Conservation (phyloP, 108 stramenopile species). For the Stephanodiscus minutulus region DNA sequence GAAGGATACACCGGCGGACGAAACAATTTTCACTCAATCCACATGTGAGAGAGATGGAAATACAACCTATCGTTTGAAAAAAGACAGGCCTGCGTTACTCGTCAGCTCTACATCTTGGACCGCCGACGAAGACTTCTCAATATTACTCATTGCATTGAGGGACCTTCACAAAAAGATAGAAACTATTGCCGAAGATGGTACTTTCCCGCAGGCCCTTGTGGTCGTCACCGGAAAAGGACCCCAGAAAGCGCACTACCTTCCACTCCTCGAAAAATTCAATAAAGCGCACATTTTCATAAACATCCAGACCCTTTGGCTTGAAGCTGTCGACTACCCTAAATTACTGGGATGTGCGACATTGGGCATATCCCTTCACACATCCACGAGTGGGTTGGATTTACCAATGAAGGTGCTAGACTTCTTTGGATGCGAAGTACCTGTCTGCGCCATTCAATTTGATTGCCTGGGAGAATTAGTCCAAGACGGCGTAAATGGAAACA, state of each 20-base stretch:
- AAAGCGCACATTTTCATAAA: constrained; percentile 16
- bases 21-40: constrained; percentile 70
- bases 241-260: constrained; percentile 69
- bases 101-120: constrained; percentile 97
- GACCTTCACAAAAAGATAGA: constrained; percentile 60
- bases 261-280: constrained; percentile 37
- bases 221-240: constrained; percentile 98
- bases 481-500: constrained; percentile 84
- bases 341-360: constrained; percentile 87
- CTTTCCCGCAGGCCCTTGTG: constrained; percentile 65
- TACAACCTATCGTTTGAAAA: constrained; percentile 35
- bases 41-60: constrained; percentile 2
- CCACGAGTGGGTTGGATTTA: constrained; percentile 95
- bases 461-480: constrained; percentile 91
- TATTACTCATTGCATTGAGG: constrained; percentile 86
- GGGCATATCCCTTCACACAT: constrained; percentile 96
- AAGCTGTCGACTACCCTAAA: constrained; percentile 91
- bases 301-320: constrained; percentile 92
- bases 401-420: constrained; percentile 98
- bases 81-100: constrained; percentile 83
- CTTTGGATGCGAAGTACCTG: constrained; percentile 96
- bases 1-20: constrained; percentile 4
- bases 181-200: neutral
- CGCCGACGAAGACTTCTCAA: constrained; percentile 97
- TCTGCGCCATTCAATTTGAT: constrained; percentile 87